Evolutionary conservation across 2,329 filamentous ascomycete species (phyloP), one percentile per base, ranked within the genome.

Genomic region (Apiospora pterosperma): DNA sequence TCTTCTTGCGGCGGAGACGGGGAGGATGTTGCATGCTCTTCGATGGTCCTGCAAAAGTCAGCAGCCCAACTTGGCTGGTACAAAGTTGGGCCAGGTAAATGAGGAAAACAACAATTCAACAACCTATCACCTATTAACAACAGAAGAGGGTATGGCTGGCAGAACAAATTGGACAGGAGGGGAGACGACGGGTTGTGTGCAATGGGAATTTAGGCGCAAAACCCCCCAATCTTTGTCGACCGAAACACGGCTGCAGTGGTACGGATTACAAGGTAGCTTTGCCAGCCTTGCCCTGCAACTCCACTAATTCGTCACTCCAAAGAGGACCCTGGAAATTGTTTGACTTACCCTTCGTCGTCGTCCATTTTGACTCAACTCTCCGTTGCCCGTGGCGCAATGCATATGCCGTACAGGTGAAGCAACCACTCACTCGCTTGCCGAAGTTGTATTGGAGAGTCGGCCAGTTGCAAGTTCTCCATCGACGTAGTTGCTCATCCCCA

Each of bases 1-100:
- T 55, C 48, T 55, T 55, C 48, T 55, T n/a, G 48, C 48, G 28
- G 48, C 48, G 48, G 48, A 55, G 48, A 55, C 16, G 48, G 48
- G 28, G 48, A 55, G 48, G 48, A 19, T 55, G 48, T 55, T 10
- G 48, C 48, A 55, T 55, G 48, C 48, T 55, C 48, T 34, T 55
- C 28, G 28, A 55, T 12, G 48, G 48, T 10, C 19, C 48, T 55
- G 48, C 48, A 21, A 55, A 55, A 34, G 48, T 55, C 48, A 55
- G 48, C 48, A 34, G 28, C 48, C 48, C 31, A 34, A 55, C 28
- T 21, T 55, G 48, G 28, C 48, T 34, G 48, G 48, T 28, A 34
- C 44, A 4, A 31, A 31, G n/a, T 52, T 31, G 25, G 31, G 44
- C 23, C 25, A n/a, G n/a, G 25, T 31, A n/a, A 16, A 31, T 31